phyloP scores from a whole-genome alignment of 2,329 filamentous ascomycete species.

The Pseudonectria buxi region DNA sequence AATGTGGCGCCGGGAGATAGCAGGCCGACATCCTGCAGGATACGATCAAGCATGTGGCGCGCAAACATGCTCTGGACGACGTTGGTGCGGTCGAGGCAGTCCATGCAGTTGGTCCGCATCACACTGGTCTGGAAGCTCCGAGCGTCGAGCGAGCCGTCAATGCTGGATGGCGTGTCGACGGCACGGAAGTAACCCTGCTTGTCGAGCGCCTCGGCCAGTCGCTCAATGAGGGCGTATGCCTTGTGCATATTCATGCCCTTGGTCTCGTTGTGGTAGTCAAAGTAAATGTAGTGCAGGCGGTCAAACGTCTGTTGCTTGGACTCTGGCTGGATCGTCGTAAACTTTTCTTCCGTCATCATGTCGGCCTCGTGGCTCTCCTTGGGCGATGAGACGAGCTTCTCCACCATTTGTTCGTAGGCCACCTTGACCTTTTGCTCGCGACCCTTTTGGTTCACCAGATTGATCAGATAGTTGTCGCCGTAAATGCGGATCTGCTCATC shows the following conservation, averaged over 20 bases:
- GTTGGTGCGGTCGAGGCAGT: slow-evolving; percentile 95
- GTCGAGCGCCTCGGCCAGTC: slow-evolving; percentile 67
- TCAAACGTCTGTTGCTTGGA: slow-evolving; percentile 60
- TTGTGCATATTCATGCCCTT: slow-evolving; percentile 93
- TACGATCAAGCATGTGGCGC: slow-evolving; percentile 79
- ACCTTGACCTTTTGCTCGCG: slow-evolving; percentile 84
- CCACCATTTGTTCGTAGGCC: slow-evolving; percentile 87
- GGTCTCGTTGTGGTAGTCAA: slow-evolving; percentile 97
- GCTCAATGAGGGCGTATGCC: slow-evolving; percentile 77
- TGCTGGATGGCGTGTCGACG: slow-evolving; percentile 70
- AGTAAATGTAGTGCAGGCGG: slow-evolving; percentile 91
- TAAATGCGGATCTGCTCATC: slow-evolving; percentile 89
- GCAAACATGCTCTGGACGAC: slow-evolving; percentile 97
- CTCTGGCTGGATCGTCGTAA: slow-evolving; percentile 66
- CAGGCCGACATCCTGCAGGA: slow-evolving; percentile 78
- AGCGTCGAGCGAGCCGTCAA: slow-evolving; percentile 67
- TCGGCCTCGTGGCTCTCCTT: slow-evolving; percentile 61
- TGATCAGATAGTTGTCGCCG: slow-evolving; percentile 95
- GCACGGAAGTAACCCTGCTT: slow-evolving; percentile 89
- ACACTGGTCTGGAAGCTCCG: slow-evolving; percentile 79
- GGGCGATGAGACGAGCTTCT: slow-evolving; percentile 64
- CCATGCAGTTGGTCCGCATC: slow-evolving; percentile 98
- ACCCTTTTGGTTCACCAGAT: slow-evolving; percentile 93
- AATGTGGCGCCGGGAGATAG: slow-evolving; percentile 71
- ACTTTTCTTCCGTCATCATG: slow-evolving; percentile 65